Evolutionary conservation across 2,329 filamentous ascomycete genomes (phyloP), one percentile per base, ranked within the genome.

Genomic region (Aspergillus candidus): DNA sequence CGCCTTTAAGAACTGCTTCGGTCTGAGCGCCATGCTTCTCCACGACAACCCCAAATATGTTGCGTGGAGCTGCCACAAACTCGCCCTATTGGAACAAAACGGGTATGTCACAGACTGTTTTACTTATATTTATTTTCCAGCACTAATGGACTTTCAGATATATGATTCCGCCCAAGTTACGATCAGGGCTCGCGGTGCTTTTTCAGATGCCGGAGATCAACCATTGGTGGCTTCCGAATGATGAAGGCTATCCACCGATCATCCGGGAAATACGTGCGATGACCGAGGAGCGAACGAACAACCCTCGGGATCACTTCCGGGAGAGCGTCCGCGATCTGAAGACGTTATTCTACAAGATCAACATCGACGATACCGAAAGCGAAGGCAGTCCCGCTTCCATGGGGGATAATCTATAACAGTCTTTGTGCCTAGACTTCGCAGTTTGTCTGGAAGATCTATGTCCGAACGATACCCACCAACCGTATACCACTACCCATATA

Each of bases 171-270:
- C 72, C 80, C 27, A 79, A 79, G 11, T 82, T 91, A 56, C 84
- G 91, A 46, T 74, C 71, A 29, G 83, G 83, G 52, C 84, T 97
- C 77, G 81, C 86, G 29, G 77, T 85, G 37, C 65, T 88, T 17
- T 95, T 93, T 75, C 73, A 78, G 47, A 78, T 87, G 35, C 76
- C 80, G 11, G 80, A 83, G 14, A 80, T 89, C 41, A 79, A 79
- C 35, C 76, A 83, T 45, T 96, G 89, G 88, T 98, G 93, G 93
- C 77, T 96, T 3, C 87, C 89, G 2, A 78, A 93, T 62, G 80
- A 88, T 50, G 85, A 91, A 69, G 81, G 79, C 2, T 86, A 86
- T 56, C 83, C 79, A 10, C 78, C 79, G 1, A 79, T 94, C 34
- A 75, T 96, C 42, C 83, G 82, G 40, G 84, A 79, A 42, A 82